Evolutionary conservation across 1,284 basidiomycete genomes (phyloP).

Genomic region (Apiotrichum gamsii): DNA sequence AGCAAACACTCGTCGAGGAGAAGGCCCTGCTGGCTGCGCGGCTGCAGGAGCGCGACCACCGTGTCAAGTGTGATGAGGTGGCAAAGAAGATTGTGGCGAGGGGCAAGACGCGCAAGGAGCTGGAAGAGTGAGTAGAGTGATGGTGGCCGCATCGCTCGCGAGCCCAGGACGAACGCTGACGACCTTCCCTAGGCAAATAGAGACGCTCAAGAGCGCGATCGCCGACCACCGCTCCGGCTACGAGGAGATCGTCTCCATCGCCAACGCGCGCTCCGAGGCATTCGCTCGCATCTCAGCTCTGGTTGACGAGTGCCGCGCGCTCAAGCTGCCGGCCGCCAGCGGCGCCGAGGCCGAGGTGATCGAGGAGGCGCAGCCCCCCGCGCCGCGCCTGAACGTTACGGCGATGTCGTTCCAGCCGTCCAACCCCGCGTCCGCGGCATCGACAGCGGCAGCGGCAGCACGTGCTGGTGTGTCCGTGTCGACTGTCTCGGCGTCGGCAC

Average conservation of each 20-base stretch:
- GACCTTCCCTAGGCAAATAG: conserved; percentile 40
- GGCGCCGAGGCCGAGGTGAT: background rate
- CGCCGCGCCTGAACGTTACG: conserved; percentile 16
- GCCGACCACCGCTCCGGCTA: conserved; percentile 30
- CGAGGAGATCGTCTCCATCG: conserved; percentile 18
- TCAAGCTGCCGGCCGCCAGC: conserved; percentile 25
- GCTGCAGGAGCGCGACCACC: conserved; percentile 29
- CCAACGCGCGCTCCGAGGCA: conserved; percentile 25
- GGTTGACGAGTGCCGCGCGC: conserved; percentile 31
- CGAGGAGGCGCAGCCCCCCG: background rate
- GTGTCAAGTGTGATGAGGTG: conserved; percentile 38
- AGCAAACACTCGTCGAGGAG: conserved; percentile 27
- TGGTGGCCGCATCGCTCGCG: too few species aligned
- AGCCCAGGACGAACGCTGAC: too few species aligned
- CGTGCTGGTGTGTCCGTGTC: too few species aligned
- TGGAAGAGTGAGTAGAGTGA: conserved; percentile 37
- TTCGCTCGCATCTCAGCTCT: conserved; percentile 30
- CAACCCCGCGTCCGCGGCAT: too few species aligned
- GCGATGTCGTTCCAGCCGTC: conserved; percentile 34
- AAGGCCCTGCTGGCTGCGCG: conserved; percentile 24
- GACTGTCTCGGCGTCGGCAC: conserved; percentile 4
- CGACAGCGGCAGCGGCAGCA: background rate
- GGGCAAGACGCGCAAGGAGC: conserved; percentile 28
- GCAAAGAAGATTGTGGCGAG: conserved; percentile 30
- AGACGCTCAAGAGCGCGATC: conserved; percentile 22